phyloP scores from a whole-genome alignment of 2,329 filamentous ascomycete genomes.

The Trichoderma afroharzianum region DNA sequence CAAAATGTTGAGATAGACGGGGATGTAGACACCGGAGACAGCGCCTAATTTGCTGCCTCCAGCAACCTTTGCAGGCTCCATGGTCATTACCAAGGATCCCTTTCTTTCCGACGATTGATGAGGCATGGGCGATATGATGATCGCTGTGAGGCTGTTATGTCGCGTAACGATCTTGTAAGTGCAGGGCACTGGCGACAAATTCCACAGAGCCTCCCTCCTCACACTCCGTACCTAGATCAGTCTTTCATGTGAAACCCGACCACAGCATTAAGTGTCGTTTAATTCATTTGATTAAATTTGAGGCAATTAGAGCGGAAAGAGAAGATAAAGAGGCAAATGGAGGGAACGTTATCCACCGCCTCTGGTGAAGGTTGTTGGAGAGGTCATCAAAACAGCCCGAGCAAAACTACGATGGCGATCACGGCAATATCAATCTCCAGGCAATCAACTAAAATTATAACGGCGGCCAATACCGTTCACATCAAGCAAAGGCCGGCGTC shows the following conservation, averaged over 20 bases:
- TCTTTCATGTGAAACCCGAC: not conserved
- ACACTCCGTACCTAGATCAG: not conserved
- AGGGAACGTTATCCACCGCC: not conserved
- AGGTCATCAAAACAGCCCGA: not conserved
- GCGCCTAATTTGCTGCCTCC: conserved; percentile 64
- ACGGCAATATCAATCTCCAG: not conserved
- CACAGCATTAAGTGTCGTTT: not conserved
- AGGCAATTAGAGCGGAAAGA: not conserved
- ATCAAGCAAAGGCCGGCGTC: conserved; percentile 5
- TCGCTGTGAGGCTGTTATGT: not conserved
- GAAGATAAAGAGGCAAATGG: not conserved
- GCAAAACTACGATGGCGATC: not conserved
- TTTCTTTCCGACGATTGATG: conserved; percentile 19
- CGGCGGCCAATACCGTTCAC: not conserved
- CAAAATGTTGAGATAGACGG: conserved; percentile 82
- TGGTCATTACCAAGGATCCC: conserved; percentile 21
- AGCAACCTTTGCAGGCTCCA: conserved; percentile 34
- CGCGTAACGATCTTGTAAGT: not conserved
- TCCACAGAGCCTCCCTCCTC: not conserved
- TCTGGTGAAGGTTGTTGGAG: not conserved
- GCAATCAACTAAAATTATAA: not conserved
- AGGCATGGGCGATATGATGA: conserved; percentile 9
- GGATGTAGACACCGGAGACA: conserved; percentile 78
- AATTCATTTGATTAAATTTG: not conserved
- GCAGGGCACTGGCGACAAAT: not conserved